Base-by-base conservation (phyloP, 2,329 filamentous ascomycete species). In the Colletotrichum aenigma region DNA sequence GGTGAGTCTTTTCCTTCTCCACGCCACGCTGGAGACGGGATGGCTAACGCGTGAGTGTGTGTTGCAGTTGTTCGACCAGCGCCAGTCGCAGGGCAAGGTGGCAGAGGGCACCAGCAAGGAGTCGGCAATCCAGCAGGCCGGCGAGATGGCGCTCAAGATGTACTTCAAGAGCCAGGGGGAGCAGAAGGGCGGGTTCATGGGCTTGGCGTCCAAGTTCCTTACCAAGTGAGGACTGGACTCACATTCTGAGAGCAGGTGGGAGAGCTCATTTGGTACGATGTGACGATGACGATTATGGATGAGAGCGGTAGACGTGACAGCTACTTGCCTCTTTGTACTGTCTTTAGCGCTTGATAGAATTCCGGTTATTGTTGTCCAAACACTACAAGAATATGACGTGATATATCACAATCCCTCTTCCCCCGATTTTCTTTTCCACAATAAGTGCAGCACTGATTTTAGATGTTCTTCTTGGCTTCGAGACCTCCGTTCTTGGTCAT, bases 121-220 rank as follows among this genome's bases (percentile, higher is more conserved):
- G 85, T 93, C 92, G 64, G 95, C 92, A 66, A 88, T 98, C 62
- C 92, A 94, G 82, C 88, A 93, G 83, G 96, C 96, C 4, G 96
- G 93, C 3, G 93, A 98, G 89, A 94, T 95, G 90, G 96, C 96
- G 4, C 85, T 98, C 80, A 96, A 98, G 90, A 94, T 98, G 91
- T 98, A 96, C 85, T 87, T 97, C 88, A 96, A 98, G 91, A 92
- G 90, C 79, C 90, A 95, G 83, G 90, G 89, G 24, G 84, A 88
- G 77, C 86, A 88, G 43, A 83, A 86, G n/a, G 84, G 85, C 2
- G 89, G 91, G 3, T 80, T 93, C 74, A 88, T 84, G 28, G 83
- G 88, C 7, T 80, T 91, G 68, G 74, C 88, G 79, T 84, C 84
- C 79, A 88, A 89, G 83, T 89, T 89, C 74, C 79, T 89, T 78